A percentile compares a stretch with the other conserved stretches of the same genome.
Conservation (phyloP, 257 asterid genomes). For the Nicotiana obtusifolia region DNA sequence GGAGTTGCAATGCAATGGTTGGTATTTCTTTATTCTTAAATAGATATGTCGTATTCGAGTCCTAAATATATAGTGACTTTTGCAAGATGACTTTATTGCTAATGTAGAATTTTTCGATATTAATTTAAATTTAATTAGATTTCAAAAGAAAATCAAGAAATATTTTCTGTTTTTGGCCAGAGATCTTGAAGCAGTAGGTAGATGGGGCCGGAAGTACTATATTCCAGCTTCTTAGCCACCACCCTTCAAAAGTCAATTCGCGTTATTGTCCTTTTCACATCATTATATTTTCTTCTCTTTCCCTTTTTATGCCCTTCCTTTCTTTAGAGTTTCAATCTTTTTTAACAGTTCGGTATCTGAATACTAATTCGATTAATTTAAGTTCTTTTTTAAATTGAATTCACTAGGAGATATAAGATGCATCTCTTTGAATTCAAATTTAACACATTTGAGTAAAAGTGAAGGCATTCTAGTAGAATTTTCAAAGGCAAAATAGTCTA, state of each 20-base stretch:
- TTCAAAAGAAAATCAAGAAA: too few species aligned
- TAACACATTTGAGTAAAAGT: too few species aligned
- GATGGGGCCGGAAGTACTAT: neutral
- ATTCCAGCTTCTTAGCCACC: neutral
- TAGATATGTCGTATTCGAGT: too few species aligned
- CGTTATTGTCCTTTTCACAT: neutral
- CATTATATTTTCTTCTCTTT: too few species aligned
- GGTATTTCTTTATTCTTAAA: too few species aligned
- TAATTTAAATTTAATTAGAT: too few species aligned
- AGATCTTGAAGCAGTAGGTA: neutral
- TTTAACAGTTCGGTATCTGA: neutral
- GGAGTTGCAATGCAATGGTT: too few species aligned
- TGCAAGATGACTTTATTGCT: too few species aligned
- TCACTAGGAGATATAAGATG: neutral
- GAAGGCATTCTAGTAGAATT: too few species aligned
- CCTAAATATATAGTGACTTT: accelerated
- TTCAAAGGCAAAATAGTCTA: too few species aligned
- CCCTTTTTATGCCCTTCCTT: neutral
- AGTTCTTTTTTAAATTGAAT: too few species aligned
- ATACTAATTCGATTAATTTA: neutral
- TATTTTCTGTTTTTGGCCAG: neutral
- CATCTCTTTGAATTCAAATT: neutral
- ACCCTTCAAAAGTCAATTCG: neutral
- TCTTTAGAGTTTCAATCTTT: neutral
- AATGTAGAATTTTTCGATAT: too few species aligned